Percentiles rank a stretch among this genome's conserved stretches.
These are phyloP conservation scores for Leishmania turanica DNA, from an alignment of 208 protist species.

Conservation along the genomic window DNA sequence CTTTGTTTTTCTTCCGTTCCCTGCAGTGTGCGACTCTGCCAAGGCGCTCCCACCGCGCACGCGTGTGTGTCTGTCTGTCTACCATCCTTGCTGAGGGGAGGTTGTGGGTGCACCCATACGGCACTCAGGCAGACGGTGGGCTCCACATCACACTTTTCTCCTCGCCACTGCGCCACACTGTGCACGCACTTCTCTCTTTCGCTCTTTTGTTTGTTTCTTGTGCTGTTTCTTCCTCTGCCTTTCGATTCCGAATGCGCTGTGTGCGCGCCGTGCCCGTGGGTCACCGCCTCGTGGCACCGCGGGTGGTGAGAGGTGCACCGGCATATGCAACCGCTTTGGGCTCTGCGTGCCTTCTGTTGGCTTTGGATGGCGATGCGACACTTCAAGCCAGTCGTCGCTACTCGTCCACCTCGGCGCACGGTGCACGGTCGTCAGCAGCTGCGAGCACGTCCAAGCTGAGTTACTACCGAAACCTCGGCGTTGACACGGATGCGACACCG, in stretches of 20 bases:
- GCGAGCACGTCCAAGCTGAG: constrained; percentile 30
- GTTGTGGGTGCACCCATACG: background rate
- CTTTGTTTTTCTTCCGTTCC: background rate
- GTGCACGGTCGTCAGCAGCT: constrained; percentile 14
- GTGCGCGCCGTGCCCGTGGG: background rate
- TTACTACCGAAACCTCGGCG: constrained; percentile 68
- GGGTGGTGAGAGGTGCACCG: background rate
- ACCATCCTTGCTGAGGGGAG: background rate
- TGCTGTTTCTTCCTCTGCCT: background rate
- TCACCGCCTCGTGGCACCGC: background rate
- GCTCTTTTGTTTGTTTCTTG: background rate
- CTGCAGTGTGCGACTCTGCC: background rate
- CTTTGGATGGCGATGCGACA: background rate
- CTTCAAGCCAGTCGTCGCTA: constrained; percentile 14
- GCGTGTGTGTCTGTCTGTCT: background rate
- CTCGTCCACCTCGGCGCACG: constrained; percentile 16
- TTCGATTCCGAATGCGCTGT: constrained; percentile 1
- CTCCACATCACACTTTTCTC: background rate
- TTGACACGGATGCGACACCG: constrained; percentile 66
- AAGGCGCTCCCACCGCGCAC: background rate
- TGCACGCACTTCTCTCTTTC: background rate
- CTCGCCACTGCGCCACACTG: background rate
- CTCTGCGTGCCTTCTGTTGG: background rate
- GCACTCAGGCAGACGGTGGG: background rate
- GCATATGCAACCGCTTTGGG: background rate